phyloP scores from a whole-genome alignment of 768 basidiomycete genomes.

The Botryobasidium botryosum region DNA sequence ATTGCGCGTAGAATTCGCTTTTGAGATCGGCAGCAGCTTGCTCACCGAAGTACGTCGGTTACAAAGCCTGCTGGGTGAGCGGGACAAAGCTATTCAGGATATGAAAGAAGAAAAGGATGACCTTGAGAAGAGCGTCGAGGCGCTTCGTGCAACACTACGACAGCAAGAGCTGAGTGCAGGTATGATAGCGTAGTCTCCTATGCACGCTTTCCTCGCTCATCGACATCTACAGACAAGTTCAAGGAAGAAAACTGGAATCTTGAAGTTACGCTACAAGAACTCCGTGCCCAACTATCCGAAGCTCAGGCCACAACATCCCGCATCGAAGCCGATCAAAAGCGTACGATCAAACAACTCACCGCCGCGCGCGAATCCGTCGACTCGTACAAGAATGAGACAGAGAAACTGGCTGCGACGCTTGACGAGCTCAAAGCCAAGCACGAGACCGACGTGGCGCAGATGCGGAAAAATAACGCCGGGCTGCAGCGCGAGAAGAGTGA shows the following conservation, averaged over 20 bases:
- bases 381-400: conserved; percentile 71
- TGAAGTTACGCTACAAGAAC: conserved; percentile 81
- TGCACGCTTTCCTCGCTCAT: not conserved
- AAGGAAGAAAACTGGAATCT: conserved; percentile 99
- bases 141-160: conserved; percentile 51
- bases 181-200: conserved; percentile 22
- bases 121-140: conserved; percentile 63
- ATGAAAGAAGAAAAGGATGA: conserved; percentile 87
- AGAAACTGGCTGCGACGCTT: conserved; percentile 42
- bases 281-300: conserved; percentile 50
- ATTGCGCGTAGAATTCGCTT: conserved; percentile 67
- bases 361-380: conserved; percentile 60
- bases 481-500: conserved; percentile 87
- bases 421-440: conserved; percentile 78
- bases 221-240: conserved; percentile 51
- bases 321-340: conserved; percentile 68
- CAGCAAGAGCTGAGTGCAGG: conserved; percentile 71
- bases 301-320: conserved; percentile 48
- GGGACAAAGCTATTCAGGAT: conserved; percentile 83
- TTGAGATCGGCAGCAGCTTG: conserved; percentile 89
- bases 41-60: conserved; percentile 82
- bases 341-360: conserved; percentile 57
- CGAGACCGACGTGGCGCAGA: conserved; percentile 87
- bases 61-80: conserved; percentile 77
- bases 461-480: conserved; percentile 72